Evolutionary conservation across 371 early-diverging fungal genomes (phyloP), one percentile per base, ranked within the genome.

Genomic region (Blastocladiella emersonii): DNA sequence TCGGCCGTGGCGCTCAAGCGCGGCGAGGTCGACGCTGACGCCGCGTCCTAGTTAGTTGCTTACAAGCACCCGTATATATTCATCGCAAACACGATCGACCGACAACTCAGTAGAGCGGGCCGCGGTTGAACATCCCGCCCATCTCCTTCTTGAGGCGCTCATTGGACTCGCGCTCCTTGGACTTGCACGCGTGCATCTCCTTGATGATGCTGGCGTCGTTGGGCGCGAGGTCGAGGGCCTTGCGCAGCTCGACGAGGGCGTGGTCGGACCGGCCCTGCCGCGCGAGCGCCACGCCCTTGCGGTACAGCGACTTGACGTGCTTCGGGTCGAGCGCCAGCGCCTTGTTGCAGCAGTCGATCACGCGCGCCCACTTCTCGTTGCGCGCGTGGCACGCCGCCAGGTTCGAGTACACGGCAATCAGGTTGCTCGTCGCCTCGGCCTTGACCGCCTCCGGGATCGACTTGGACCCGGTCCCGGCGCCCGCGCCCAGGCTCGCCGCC

Each of bases 1-100:
- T 85, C 85, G 34, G 92, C 89, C 25, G 81, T 93, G 60, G 85
- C 85, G 60, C 76, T 86, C 72, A 91, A 90, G 68, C 82, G 85
- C 48, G 80, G 78, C 48, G 85, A 85, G 39, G 13, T 8, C 13
- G 13, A 5, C 8, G 39, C 8, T 39, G 39, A 39, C 8, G n/a
- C n/a, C n/a, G n/a, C n/a, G n/a, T n/a, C n/a, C n/a, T n/a, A n/a
- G n/a, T n/a, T 27, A 34, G 5, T 39, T n/a, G n/a, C n/a, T n/a
- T n/a, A n/a, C n/a, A n/a, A n/a, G n/a, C n/a, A n/a, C n/a, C n/a
- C n/a, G n/a, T n/a, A n/a, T n/a, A n/a, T n/a, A n/a, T n/a, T n/a
- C n/a, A n/a, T n/a, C n/a, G n/a, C n/a, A n/a, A n/a, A n/a, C n/a
- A n/a, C n/a, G n/a, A n/a, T n/a, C n/a, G n/a, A n/a, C n/a, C n/a